Percentiles rank a stretch among this genome's conserved stretches.
These are phyloP conservation scores for Ligustrum vulgare DNA, from an alignment of 257 asterid genomes.

Conservation along the genomic window DNA sequence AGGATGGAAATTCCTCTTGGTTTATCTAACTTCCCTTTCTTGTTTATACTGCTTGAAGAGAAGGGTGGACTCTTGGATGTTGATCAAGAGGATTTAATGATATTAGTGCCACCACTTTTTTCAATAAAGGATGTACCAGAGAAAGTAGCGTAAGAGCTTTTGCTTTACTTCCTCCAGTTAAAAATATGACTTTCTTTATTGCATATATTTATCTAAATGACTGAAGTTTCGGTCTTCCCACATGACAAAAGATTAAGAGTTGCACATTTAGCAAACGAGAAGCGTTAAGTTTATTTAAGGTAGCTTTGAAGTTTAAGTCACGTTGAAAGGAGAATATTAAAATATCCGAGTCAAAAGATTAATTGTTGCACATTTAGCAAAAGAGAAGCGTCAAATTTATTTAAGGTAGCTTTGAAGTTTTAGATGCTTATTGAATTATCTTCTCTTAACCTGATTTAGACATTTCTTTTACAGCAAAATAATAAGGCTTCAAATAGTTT, in stretches of 20 bases:
- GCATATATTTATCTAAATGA: conserved; percentile 6
- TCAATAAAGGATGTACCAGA: conserved; percentile 74
- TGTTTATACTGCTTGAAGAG: conserved; percentile 36
- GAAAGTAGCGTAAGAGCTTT: conserved; percentile 61
- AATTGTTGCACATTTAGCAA: not conserved
- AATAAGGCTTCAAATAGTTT: not conserved
- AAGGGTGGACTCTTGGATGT: conserved; percentile 62
- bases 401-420: not conserved
- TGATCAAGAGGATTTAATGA: conserved; percentile 80
- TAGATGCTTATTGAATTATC: not conserved
- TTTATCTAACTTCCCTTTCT: conserved; percentile 22
- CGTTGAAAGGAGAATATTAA: not conserved
- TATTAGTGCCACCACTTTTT: conserved; percentile 78
- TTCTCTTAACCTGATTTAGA: conserved; percentile 1
- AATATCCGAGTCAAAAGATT: not conserved
- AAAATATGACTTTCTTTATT: not conserved
- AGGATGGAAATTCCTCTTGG: conserved; percentile 16
- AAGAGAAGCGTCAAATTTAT: conserved; percentile 6
- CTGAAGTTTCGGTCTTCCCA: not conserved
- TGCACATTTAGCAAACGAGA: not conserved
- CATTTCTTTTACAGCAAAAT: conserved; percentile 12
- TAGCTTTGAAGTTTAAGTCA: not conserved
- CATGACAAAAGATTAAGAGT: not conserved
- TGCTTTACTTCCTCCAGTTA: conserved; percentile 14
- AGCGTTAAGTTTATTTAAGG: conserved; percentile 4